Conservation (phyloP, 768 basidiomycete species). For the Pulveroboletus sp. region DNA sequence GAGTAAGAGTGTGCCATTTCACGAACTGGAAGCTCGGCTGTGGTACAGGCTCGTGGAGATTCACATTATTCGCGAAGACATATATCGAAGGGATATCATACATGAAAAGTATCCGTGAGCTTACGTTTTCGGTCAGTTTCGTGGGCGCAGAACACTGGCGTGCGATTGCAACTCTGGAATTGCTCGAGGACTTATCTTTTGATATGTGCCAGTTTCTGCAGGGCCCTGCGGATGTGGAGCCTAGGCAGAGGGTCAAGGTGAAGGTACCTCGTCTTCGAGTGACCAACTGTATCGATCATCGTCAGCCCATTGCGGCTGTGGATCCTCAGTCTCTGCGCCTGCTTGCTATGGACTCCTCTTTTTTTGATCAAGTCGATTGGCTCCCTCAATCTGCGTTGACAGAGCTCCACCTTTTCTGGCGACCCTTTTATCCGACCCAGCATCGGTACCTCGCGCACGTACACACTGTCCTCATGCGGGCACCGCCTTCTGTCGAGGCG, state of each 20-base stretch:
- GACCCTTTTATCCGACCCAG: not conserved
- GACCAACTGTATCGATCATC: fast-evolving
- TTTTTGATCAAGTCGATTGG: not conserved
- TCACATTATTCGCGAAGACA: not conserved
- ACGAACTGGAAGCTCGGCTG: not conserved
- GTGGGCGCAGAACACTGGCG: slow-evolving; percentile 15
- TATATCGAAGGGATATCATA: slow-evolving; percentile 4
- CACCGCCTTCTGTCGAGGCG: not conserved
- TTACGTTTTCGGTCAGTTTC: slow-evolving; percentile 7
- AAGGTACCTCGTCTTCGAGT: slow-evolving; percentile 8
- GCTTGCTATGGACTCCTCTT: not conserved
- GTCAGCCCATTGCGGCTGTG: not conserved
- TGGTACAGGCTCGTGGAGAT: not conserved
- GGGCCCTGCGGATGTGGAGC: not conserved
- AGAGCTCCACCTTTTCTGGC: not conserved
- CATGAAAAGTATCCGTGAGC: slow-evolving; percentile 17
- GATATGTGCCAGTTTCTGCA: not conserved
- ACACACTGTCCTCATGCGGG: not conserved
- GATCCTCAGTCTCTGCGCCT: not conserved
- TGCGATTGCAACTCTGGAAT: slow-evolving; percentile 5
- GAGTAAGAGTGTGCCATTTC: slow-evolving; percentile 26
- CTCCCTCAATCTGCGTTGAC: not conserved
- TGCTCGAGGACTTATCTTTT: slow-evolving; percentile 20
- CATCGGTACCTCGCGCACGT: not conserved
- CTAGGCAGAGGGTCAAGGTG: not conserved